These are phyloP conservation scores for Mycena sp. DNA, from an alignment of 1,284 basidiomycete species.

Conservation along the genomic window DNA sequence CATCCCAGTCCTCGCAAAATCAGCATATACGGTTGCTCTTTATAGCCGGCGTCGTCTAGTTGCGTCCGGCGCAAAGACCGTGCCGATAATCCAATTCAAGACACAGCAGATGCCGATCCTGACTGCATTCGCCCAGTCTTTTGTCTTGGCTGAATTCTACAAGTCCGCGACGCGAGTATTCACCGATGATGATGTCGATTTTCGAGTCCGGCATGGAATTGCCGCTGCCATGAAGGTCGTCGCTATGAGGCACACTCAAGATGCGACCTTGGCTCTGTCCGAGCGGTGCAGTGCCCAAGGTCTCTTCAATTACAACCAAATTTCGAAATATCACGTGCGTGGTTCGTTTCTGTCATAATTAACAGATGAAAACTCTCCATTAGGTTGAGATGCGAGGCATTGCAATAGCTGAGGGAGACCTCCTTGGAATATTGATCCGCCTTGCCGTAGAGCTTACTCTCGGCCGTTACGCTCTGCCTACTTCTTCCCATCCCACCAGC, in stretches of 20 bases:
- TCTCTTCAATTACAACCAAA: constrained; percentile 53
- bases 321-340: constrained; percentile 50
- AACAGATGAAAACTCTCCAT: background rate
- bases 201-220: constrained; percentile 48
- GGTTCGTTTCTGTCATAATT: too few species aligned
- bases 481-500: constrained; percentile 31
- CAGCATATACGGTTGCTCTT: constrained; percentile 46
- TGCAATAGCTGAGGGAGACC: constrained; percentile 56
- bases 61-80: constrained; percentile 38
- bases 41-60: constrained; percentile 56
- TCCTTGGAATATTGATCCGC: constrained; percentile 50
- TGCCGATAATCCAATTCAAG: constrained; percentile 55
- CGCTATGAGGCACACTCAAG: constrained; percentile 44
- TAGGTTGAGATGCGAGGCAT: constrained; percentile 51
- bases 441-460: constrained; percentile 48
- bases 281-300: constrained; percentile 63
- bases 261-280: constrained; percentile 42
- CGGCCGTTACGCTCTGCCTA: constrained; percentile 29
- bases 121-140: constrained; percentile 49
- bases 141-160: constrained; percentile 50
- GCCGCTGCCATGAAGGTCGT: constrained; percentile 53
- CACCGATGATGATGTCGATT: constrained; percentile 39
- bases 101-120: constrained; percentile 59
- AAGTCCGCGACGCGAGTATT: constrained; percentile 43
- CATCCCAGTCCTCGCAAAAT: constrained; percentile 42